phyloP scores from a whole-genome alignment of 1,284 basidiomycete genomes.

The Trichosporon coremiiforme region DNA sequence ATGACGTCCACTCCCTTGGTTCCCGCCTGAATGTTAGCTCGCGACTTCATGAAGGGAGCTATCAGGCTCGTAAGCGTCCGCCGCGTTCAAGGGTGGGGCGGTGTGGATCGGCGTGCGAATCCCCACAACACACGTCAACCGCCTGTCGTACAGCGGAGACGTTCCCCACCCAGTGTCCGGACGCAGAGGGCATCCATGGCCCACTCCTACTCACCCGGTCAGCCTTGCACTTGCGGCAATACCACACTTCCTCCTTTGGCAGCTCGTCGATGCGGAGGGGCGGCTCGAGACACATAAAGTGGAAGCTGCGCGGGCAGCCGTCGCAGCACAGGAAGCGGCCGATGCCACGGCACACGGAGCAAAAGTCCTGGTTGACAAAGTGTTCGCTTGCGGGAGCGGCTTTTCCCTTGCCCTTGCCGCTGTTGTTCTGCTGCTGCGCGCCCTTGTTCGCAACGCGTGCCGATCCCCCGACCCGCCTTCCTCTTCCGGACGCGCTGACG shows the following conservation, averaged over 20 bases:
- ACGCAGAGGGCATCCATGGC: not conserved
- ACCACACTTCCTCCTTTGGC: conserved; percentile 87
- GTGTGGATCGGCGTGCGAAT: not conserved
- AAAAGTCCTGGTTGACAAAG: conserved; percentile 81
- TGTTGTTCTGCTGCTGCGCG: conserved; percentile 21
- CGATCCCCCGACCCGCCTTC: conserved; percentile 46
- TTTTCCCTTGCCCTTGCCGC: conserved; percentile 41
- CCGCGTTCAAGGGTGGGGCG: not conserved
- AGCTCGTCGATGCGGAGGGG: conserved; percentile 85
- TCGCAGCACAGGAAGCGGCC: conserved; percentile 91
- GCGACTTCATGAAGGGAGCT: not conserved
- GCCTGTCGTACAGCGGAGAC: not conserved
- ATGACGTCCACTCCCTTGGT: conserved; percentile 17
- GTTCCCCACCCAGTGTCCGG: not conserved
- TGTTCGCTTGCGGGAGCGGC: conserved; percentile 30
- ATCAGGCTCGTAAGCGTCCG: not conserved
- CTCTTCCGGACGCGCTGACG: conserved; percentile 47
- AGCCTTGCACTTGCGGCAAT: conserved; percentile 63
- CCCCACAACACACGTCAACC: conserved; percentile 5
- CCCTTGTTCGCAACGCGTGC: conserved; percentile 26
- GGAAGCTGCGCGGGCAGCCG: conserved; percentile 93
- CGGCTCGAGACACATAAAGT: conserved; percentile 93
- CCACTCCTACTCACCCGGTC: conserved; percentile 42
- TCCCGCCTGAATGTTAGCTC: conserved; percentile 1
- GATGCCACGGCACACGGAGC: conserved; percentile 77